A percentile compares a stretch with the other conserved stretches of the same genome.
phyloP scores from a whole-genome alignment of 1,284 basidiomycete species.

The Pseudozyma sp. region DNA sequence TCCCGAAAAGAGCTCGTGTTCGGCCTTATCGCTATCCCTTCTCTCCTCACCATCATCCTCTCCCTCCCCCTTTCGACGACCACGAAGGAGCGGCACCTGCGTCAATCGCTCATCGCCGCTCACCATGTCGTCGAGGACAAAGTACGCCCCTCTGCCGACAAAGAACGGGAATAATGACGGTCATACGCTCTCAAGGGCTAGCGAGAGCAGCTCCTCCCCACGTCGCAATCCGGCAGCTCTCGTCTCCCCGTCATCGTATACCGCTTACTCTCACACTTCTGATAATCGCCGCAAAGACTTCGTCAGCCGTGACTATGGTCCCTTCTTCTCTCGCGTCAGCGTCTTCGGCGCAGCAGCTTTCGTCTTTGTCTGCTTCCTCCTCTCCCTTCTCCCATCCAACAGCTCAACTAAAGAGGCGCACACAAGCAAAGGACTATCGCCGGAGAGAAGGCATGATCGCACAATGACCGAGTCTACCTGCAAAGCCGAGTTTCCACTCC shows the following conservation, averaged over 20 bases:
- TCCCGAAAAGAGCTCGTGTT: too few species aligned
- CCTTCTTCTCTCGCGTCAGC: slow-evolving; percentile 2
- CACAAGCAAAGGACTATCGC: slow-evolving; percentile 6
- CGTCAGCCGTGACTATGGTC: too few species aligned
- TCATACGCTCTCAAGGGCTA: too few species aligned
- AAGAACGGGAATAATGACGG: not conserved
- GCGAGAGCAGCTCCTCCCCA: not conserved
- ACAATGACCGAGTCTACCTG: slow-evolving; percentile 42
- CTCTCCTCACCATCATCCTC: too few species aligned
- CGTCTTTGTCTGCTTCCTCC: slow-evolving; percentile 17
- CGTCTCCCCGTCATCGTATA: too few species aligned
- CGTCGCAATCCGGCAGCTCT: not conserved
- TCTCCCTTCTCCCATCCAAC: slow-evolving; percentile 13
- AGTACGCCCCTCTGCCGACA: not conserved
- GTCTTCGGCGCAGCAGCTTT: slow-evolving; percentile 27
- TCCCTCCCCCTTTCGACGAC: too few species aligned
- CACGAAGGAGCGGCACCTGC: too few species aligned
- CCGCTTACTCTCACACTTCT: too few species aligned
- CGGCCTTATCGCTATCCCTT: too few species aligned
- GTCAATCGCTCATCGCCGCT: too few species aligned
- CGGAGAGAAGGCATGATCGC: slow-evolving; percentile 22
- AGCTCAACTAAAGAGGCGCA: not conserved
- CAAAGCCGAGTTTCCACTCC: slow-evolving; percentile 45
- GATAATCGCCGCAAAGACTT: too few species aligned
- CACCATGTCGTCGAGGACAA: too few species aligned